A percentile compares a stretch with the other conserved stretches of the same genome.
Evolutionary conservation across 495 filamentous ascomycete genomes (phyloP).

Genomic region (Extremus antarcticus): DNA sequence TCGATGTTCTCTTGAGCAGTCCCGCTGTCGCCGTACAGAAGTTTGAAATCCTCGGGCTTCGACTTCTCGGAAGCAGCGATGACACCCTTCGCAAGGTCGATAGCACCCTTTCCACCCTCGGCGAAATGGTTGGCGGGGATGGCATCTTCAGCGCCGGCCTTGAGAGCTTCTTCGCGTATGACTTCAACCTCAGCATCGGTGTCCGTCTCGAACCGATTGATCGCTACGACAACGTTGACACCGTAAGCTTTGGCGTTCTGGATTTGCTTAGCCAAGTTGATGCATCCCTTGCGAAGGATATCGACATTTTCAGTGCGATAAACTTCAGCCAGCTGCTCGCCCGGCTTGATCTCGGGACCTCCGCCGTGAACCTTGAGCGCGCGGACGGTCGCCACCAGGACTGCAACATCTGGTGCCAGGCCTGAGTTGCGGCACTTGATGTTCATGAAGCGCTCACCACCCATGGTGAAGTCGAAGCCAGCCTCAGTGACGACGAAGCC

Average conservation of each 20-base stretch:
- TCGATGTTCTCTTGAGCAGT: constrained; percentile 84
- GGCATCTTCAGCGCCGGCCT: constrained; percentile 87
- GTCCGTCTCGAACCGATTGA: constrained; percentile 92
- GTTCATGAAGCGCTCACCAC: constrained; percentile 98
- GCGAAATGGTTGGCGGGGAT: constrained; percentile 95
- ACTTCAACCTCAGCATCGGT: constrained; percentile 85
- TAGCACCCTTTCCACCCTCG: constrained; percentile 81
- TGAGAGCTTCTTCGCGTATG: constrained; percentile 80
- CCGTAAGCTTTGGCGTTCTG: constrained; percentile 78
- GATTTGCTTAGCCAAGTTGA: constrained; percentile 92
- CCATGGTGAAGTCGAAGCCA: constrained; percentile 99
- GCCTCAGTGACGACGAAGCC: constrained; percentile 97
- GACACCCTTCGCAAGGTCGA: constrained; percentile 79
- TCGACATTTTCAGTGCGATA: constrained; percentile 93
- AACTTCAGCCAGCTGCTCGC: constrained; percentile 66
- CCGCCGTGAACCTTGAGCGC: constrained; percentile 95
- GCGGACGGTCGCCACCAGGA: constrained; percentile 90
- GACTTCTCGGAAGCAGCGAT: constrained; percentile 71
- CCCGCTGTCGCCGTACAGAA: constrained; percentile 73
- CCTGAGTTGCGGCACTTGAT: constrained; percentile 97
- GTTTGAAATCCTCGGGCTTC: constrained; percentile 67
- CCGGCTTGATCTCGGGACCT: constrained; percentile 81
- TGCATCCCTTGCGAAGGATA: constrained; percentile 73
- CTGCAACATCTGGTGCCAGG: constrained; percentile 80
- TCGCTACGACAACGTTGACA: constrained; percentile 90